Conservation (phyloP, 2,329 filamentous ascomycete genomes). For the Corinectria fuckeliana region DNA sequence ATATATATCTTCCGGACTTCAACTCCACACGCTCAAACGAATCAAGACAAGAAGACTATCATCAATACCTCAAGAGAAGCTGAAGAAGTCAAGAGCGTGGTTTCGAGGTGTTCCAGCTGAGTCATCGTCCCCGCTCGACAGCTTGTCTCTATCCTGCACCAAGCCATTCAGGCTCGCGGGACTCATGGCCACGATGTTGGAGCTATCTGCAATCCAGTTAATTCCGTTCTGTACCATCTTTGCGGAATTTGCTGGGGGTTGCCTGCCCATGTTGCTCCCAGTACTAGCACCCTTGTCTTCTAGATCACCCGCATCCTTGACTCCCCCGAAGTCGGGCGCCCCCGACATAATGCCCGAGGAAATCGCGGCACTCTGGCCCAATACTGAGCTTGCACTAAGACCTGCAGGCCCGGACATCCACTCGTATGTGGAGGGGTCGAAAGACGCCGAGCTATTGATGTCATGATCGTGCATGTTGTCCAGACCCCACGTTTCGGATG, state of each 20-base stretch:
- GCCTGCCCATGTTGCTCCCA: neutral
- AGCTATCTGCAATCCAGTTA: slow-evolving; percentile 22
- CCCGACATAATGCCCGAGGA: slow-evolving; percentile 36
- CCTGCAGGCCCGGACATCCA: slow-evolving; percentile 39
- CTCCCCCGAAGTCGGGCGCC: slow-evolving; percentile 16
- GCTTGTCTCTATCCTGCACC: slow-evolving; percentile 40
- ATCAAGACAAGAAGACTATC: neutral
- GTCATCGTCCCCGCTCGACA: slow-evolving; percentile 24
- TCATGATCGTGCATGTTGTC: slow-evolving; percentile 31
- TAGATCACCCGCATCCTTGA: slow-evolving; percentile 12
- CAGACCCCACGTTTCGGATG: slow-evolving; percentile 39
- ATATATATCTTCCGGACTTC: neutral
- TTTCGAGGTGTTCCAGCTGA: slow-evolving; percentile 36
- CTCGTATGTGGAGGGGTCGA: slow-evolving; percentile 36
- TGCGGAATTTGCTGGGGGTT: neutral
- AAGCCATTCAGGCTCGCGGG: slow-evolving; percentile 44
- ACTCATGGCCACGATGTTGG: slow-evolving; percentile 25
- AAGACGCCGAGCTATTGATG: slow-evolving; percentile 24
- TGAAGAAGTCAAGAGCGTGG: slow-evolving; percentile 50
- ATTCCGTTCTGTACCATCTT: slow-evolving; percentile 12
- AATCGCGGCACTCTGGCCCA: slow-evolving; percentile 36
- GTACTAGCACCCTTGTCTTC: neutral
- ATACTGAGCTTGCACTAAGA: slow-evolving; percentile 39
- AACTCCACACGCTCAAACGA: neutral
- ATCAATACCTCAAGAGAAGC: slow-evolving; percentile 32